Evolutionary conservation across 768 basidiomycete species (phyloP).

Genomic region (Kwoniella newhampshirensis): DNA sequence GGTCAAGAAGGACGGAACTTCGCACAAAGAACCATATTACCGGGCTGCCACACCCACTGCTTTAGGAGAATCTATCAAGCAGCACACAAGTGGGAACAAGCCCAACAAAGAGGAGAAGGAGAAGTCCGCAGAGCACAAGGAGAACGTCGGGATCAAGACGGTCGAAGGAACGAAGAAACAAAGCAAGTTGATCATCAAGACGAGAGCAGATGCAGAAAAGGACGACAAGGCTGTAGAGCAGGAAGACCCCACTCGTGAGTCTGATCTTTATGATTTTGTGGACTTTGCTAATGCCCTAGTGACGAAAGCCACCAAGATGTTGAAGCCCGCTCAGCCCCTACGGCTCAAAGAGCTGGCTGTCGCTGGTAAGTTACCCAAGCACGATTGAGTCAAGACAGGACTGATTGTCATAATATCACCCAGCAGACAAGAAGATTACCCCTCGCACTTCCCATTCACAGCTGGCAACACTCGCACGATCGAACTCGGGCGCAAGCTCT

Average conservation of each 20-base stretch:
- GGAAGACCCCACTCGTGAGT: conserved; percentile 44
- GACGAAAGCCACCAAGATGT: conserved; percentile 35
- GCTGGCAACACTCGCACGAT: conserved; percentile 17
- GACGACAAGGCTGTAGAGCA: conserved; percentile 10
- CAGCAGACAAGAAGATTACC: conserved; percentile 29
- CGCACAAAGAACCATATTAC: conserved; percentile 3
- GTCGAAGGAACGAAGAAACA: conserved; percentile 8
- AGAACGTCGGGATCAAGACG: conserved; percentile 6
- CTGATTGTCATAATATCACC: background rate
- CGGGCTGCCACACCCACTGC: conserved; percentile 27
- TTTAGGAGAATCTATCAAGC: conserved; percentile 43
- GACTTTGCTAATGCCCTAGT: background rate
- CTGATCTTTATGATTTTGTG: too few species aligned
- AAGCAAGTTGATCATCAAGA: conserved; percentile 30
- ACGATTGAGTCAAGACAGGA: background rate
- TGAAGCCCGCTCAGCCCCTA: conserved; percentile 42
- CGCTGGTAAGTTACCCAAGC: conserved; percentile 17
- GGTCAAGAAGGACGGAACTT: conserved; percentile 10
- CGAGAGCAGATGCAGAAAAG: conserved; percentile 13
- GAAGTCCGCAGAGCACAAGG: conserved; percentile 8
- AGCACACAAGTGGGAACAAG: conserved; percentile 30
- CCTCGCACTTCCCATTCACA: conserved; percentile 33
- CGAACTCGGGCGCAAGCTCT: conserved; percentile 7
- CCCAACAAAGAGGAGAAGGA: background rate
- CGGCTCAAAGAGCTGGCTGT: conserved; percentile 28